Percentiles rank a stretch among this genome's conserved stretches.
Evolutionary conservation across 1,284 basidiomycete species (phyloP).

Genomic region (Gastroboletus turbinatus): DNA sequence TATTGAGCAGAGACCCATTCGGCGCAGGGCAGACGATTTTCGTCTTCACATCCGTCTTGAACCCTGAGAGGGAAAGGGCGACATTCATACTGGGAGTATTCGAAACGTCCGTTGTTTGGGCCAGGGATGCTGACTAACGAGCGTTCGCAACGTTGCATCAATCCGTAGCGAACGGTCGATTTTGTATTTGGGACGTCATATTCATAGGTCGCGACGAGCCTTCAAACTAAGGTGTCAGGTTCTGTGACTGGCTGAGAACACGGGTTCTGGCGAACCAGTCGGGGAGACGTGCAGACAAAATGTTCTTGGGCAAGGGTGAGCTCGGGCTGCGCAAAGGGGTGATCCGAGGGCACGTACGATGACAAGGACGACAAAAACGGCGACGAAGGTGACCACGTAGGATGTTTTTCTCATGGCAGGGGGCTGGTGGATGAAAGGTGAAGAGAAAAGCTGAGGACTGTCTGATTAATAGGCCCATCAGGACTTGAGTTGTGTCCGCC

Average conservation of each 20-base stretch:
- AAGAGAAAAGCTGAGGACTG: background rate
- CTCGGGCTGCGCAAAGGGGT: background rate
- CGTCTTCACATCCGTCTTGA: slow-evolving; percentile 59
- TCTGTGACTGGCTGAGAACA: slow-evolving; percentile 8
- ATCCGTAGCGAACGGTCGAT: slow-evolving; percentile 56
- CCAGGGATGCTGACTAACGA: slow-evolving; percentile 49
- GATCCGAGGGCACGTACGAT: slow-evolving; percentile 45
- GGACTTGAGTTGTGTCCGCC: background rate
- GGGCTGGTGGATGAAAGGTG: background rate
- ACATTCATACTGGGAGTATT: slow-evolving; percentile 59
- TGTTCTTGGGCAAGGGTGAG: slow-evolving; percentile 44
- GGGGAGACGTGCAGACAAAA: slow-evolving; percentile 52
- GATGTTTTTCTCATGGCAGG: slow-evolving; percentile 62
- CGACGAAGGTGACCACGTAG: slow-evolving; percentile 58
- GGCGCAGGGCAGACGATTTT: slow-evolving; percentile 60
- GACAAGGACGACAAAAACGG: slow-evolving; percentile 47
- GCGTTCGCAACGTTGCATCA: slow-evolving; percentile 57
- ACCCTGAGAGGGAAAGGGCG: slow-evolving; percentile 63
- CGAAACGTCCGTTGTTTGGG: slow-evolving; percentile 42
- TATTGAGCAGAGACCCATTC: slow-evolving; percentile 72
- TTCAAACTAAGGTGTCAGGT: slow-evolving; percentile 35
- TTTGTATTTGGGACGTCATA: slow-evolving; percentile 48
- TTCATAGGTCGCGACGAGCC: slow-evolving; percentile 57
- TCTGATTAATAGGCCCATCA: background rate
- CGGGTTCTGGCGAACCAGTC: slow-evolving; percentile 56